A percentile compares a stretch with the other conserved stretches of the same genome.
Conservation (phyloP, 306 rosid genomes). For the Cicer pinnatifidum region DNA sequence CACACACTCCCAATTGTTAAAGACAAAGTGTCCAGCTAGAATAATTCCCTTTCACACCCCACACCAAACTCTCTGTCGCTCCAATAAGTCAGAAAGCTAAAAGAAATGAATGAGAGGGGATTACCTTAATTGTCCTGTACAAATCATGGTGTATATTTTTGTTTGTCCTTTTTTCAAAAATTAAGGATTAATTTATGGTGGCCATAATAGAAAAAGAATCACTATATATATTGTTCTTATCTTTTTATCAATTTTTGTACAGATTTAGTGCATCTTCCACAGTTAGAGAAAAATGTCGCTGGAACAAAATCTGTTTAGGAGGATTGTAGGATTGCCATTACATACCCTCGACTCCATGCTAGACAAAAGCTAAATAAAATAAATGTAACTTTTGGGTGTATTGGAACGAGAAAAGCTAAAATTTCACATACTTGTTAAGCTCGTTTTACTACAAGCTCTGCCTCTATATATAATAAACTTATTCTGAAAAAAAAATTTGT, state of each 20-base stretch:
- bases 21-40: slow-evolving; percentile 60
- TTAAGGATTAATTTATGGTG: slow-evolving; percentile 31
- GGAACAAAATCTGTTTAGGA: slow-evolving; percentile 13
- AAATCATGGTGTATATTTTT: slow-evolving; percentile 39
- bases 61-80: slow-evolving; percentile 52
- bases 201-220: slow-evolving; percentile 1
- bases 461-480: too few species aligned
- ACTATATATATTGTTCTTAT: slow-evolving; percentile 23
- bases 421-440: slow-evolving; percentile 46
- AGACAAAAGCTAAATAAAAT: not conserved
- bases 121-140: slow-evolving; percentile 56
- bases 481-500: too few species aligned
- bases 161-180: slow-evolving; percentile 39
- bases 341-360: slow-evolving; percentile 30
- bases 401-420: slow-evolving; percentile 37
- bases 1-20: slow-evolving; percentile 55
- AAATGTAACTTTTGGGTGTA: not conserved
- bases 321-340: not conserved
- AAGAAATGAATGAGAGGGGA: slow-evolving; percentile 46
- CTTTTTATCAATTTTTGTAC: slow-evolving; percentile 38
- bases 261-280: slow-evolving; percentile 38
- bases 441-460: too few species aligned
- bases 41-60: slow-evolving; percentile 44
- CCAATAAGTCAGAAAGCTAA: slow-evolving; percentile 41
- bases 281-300: slow-evolving; percentile 5